phyloP scores from a whole-genome alignment of 2,329 filamentous ascomycete species.

The Sclerotinia glacialis region DNA sequence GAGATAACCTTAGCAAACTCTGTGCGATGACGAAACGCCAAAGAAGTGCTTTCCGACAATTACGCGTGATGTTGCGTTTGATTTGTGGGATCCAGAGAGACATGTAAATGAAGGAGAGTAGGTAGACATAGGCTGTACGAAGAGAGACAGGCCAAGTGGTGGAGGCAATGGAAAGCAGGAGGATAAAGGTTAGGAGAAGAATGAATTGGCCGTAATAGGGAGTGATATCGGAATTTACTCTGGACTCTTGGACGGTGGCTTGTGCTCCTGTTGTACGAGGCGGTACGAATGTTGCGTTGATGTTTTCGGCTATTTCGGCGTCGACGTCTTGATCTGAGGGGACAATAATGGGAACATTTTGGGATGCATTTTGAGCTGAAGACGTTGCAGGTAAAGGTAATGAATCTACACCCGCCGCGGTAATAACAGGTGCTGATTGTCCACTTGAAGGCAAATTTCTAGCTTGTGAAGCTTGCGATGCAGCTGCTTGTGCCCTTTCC shows the following conservation, averaged over 20 bases:
- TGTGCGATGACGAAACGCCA: constrained; percentile 91
- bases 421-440: constrained; percentile 30
- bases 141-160: constrained; percentile 57
- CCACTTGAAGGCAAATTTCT: constrained; percentile 29
- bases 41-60: constrained; percentile 84
- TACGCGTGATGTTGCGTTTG: constrained; percentile 81
- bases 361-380: constrained; percentile 10
- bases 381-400: constrained; percentile 19
- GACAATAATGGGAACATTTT: constrained; percentile 51
- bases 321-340: constrained; percentile 63
- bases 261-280: constrained; percentile 29
- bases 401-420: constrained; percentile 32
- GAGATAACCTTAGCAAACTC: constrained; percentile 71
- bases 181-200: constrained; percentile 52
- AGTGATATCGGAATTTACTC: constrained; percentile 46
- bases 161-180: constrained; percentile 59
- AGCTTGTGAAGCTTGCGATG: constrained; percentile 33
- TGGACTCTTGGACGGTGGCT: constrained; percentile 35
- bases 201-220: constrained; percentile 57
- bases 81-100: constrained; percentile 95
- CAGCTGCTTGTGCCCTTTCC: constrained; percentile 32
- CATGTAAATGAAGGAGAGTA: constrained; percentile 70
- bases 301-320: constrained; percentile 53
- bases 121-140: constrained; percentile 58
- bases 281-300: constrained; percentile 32